Conservation (phyloP, 169 alveolate genomes). For the Eimeria praecox region DNA sequence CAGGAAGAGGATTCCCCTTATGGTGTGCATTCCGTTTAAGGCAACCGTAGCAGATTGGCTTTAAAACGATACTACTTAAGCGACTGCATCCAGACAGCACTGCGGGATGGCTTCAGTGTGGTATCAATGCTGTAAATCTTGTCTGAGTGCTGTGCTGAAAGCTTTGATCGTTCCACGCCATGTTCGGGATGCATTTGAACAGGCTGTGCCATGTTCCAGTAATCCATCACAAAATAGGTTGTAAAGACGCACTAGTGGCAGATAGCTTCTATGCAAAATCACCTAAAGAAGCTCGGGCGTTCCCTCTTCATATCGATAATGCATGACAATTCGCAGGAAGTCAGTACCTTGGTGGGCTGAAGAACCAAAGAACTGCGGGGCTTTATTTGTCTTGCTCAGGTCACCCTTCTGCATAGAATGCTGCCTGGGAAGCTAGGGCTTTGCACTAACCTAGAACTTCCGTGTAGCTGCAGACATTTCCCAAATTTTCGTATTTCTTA, state of each 20-base stretch:
- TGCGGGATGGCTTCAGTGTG: too few species aligned
- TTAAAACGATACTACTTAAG: too few species aligned
- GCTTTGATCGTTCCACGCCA: background rate
- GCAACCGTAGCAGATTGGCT: background rate
- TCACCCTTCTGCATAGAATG: background rate
- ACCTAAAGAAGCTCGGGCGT: background rate
- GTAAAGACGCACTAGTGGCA: background rate
- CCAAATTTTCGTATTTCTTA: background rate
- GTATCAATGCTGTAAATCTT: background rate
- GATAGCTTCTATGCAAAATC: background rate
- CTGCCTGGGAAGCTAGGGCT: background rate
- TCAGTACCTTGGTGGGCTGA: background rate
- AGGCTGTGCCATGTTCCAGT: background rate
- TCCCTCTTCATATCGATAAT: background rate
- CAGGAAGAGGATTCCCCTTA: background rate
- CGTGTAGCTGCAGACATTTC: background rate
- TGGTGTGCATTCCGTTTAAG: background rate
- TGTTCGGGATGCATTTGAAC: too few species aligned
- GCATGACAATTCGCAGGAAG: constrained; percentile 12
- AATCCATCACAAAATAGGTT: background rate
- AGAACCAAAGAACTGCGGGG: background rate
- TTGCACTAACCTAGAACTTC: background rate
- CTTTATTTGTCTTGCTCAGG: background rate
- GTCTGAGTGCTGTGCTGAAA: background rate
- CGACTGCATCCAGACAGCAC: too few species aligned